phyloP scores from a whole-genome alignment of 2,329 filamentous ascomycete genomes.

The Claviceps maximensis region DNA sequence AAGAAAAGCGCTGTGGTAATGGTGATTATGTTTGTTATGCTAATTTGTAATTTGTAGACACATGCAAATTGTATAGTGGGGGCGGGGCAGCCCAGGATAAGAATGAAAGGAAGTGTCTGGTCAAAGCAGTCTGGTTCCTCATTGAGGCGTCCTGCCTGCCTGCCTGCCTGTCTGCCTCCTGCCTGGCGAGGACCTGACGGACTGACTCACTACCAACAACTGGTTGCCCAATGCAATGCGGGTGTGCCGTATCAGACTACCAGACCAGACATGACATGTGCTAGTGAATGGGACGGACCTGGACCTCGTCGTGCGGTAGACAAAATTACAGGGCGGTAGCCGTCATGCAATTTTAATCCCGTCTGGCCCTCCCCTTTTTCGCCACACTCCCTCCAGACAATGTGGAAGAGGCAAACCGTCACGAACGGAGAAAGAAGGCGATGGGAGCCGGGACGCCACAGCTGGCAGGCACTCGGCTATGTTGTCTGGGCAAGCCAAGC shows the following conservation, averaged over 20 bases:
- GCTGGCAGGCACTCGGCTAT: not conserved
- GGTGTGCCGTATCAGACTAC: too few relatives aligned
- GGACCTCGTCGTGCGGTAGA: not conserved
- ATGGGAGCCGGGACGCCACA: not conserved
- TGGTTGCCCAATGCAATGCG: too few relatives aligned
- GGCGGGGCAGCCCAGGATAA: constrained; percentile 13
- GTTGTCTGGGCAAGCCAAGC: too few relatives aligned
- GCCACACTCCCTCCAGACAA: too few relatives aligned
- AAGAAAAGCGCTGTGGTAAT: not conserved
- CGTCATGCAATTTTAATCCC: not conserved
- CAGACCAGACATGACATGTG: not conserved
- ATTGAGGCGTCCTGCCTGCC: too few relatives aligned
- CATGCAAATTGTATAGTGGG: constrained; percentile 13
- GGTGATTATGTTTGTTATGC: not conserved
- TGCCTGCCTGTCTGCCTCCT: too few relatives aligned
- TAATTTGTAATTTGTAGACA: constrained; percentile 2
- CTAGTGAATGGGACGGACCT: too few relatives aligned
- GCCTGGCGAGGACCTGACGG: too few relatives aligned
- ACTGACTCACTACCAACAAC: too few relatives aligned
- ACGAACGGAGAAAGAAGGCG: not conserved
- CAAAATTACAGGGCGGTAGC: not conserved
- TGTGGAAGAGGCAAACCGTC: not conserved
- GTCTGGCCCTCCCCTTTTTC: not conserved
- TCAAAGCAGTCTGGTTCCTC: too few relatives aligned
- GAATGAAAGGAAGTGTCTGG: too few relatives aligned